These are phyloP conservation scores for Aspergillus baeticus DNA, from an alignment of 495 filamentous ascomycete genomes.

Conservation along the genomic window DNA sequence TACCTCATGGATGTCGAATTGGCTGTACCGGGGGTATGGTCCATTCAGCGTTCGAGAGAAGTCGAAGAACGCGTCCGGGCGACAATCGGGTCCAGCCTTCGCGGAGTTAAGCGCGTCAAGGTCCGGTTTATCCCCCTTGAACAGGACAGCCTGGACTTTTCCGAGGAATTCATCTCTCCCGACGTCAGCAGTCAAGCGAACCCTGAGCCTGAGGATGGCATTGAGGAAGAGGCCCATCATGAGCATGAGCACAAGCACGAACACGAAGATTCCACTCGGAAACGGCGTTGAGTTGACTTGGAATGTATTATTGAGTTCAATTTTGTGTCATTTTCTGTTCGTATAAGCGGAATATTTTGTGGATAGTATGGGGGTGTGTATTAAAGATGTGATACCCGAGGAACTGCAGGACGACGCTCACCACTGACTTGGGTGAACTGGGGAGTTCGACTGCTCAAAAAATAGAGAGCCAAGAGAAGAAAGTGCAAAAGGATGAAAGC, in stretches of 20 bases:
- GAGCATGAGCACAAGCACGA: constrained; percentile 31
- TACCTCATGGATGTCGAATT: constrained; percentile 87
- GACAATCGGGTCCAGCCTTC: constrained; percentile 67
- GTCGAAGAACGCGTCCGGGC: constrained; percentile 72
- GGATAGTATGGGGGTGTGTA: neutral
- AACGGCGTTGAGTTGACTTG: constrained; percentile 23
- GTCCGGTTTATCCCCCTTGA: constrained; percentile 78
- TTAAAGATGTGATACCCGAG: neutral
- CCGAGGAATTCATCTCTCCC: constrained; percentile 76
- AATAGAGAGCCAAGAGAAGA: neutral
- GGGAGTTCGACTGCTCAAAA: neutral
- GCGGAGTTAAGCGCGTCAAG: constrained; percentile 76
- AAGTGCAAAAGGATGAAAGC: too few relatives aligned
- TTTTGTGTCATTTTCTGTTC: neutral
- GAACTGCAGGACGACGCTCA: neutral
- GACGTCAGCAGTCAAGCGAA: constrained; percentile 61
- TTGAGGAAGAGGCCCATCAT: constrained; percentile 27
- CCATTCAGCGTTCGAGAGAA: constrained; percentile 61
- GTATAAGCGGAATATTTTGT: constrained; percentile 3
- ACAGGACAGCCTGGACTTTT: constrained; percentile 47
- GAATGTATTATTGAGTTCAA: constrained; percentile 3
- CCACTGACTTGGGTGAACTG: neutral
- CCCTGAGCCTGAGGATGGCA: constrained; percentile 62
- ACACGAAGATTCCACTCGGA: constrained; percentile 27
- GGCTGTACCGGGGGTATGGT: constrained; percentile 70